phyloP scores from a whole-genome alignment of 164 flowering plant genomes.

The Akebia trifoliata region DNA sequence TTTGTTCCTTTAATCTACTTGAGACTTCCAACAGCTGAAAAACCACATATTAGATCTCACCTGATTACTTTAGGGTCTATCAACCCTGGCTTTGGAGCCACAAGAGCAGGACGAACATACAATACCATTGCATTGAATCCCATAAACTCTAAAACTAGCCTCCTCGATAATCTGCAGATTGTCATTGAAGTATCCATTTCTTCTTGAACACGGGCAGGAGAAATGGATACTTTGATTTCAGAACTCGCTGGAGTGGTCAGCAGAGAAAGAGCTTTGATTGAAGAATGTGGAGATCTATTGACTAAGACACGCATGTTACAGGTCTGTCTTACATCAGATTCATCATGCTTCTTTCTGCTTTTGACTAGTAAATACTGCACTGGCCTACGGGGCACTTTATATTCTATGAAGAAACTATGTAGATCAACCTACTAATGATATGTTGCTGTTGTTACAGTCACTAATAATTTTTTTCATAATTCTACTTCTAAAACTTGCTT shows the following conservation, averaged over 20 bases:
- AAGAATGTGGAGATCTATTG: conserved; percentile 61
- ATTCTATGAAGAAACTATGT: neutral
- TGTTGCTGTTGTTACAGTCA: neutral
- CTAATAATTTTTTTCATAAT: neutral
- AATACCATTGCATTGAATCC: too few species aligned
- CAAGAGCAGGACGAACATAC: too few species aligned
- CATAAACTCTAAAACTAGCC: too few species aligned
- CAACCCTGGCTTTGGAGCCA: too few species aligned
- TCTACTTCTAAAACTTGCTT: too few species aligned
- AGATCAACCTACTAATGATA: neutral
- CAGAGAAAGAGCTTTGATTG: conserved; percentile 49
- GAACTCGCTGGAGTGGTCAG: conserved; percentile 51
- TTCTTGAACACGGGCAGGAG: conserved; percentile 54
- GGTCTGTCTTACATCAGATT: conserved; percentile 30
- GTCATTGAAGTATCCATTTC: too few species aligned
- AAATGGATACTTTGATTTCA: conserved; percentile 42
- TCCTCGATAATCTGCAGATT: too few species aligned
- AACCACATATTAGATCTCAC: too few species aligned
- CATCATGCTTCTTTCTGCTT: neutral
- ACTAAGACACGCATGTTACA: conserved; percentile 39
- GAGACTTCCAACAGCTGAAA: too few species aligned
- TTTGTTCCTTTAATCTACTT: too few species aligned
- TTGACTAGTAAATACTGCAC: neutral
- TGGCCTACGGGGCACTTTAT: neutral
- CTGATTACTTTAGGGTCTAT: too few species aligned